Evolutionary conservation across 179 eudicot species (phyloP).

Genomic region (Heliamphora pulchella): DNA sequence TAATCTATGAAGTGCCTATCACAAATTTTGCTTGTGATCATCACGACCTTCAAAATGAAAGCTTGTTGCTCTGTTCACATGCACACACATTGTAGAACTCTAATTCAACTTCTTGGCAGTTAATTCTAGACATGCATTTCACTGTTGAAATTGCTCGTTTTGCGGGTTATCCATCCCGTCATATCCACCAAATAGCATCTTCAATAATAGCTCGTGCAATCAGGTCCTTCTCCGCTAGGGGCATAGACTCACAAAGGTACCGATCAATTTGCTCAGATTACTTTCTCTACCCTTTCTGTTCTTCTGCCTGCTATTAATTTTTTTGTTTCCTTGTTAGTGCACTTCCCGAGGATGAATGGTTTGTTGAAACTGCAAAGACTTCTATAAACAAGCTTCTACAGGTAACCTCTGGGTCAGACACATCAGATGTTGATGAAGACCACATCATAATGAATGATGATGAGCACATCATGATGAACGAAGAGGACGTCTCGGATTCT

Average conservation of each 20-base stretch:
- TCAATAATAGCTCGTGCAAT: slow-evolving; percentile 80
- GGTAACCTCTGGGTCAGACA: slow-evolving; percentile 74
- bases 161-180: slow-evolving; percentile 78
- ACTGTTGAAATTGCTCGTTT: slow-evolving; percentile 93
- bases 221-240: slow-evolving; percentile 70
- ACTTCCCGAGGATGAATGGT: slow-evolving; percentile 96
- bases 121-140: slow-evolving; percentile 96
- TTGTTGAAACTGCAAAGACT: slow-evolving; percentile 71
- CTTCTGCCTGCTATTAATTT: neutral
- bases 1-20: neutral
- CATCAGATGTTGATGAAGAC: slow-evolving; percentile 69
- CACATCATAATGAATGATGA: slow-evolving; percentile 38
- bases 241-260: slow-evolving; percentile 90
- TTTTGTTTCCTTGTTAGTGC: slow-evolving; percentile 33
- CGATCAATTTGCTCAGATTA: neutral
- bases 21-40: neutral
- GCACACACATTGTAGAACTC: neutral
- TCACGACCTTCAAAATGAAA: neutral
- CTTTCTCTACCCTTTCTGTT: neutral
- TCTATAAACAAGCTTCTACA: slow-evolving; percentile 71
- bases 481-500: slow-evolving; percentile 53
- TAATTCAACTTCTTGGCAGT: slow-evolving; percentile 35
- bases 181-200: slow-evolving; percentile 70
- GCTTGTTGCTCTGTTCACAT: neutral
- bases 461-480: slow-evolving; percentile 37